These are phyloP conservation scores for Irpex lacteus DNA, from an alignment of 1,284 basidiomycete species.

Conservation along the genomic window DNA sequence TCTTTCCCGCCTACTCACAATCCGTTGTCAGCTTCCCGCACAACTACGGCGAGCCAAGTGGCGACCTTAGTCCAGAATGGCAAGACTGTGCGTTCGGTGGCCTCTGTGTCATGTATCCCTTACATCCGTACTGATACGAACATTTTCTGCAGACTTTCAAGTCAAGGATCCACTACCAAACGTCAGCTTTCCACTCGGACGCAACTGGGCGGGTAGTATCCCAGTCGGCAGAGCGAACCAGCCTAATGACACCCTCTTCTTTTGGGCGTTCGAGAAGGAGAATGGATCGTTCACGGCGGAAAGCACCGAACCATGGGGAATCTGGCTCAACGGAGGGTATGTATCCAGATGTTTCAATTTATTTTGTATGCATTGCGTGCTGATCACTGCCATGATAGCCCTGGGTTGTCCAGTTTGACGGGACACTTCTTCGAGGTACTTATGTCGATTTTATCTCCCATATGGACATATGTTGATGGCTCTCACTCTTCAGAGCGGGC, in stretches of 20 bases:
- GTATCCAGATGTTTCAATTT: conserved; percentile 15
- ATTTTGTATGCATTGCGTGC: too few relatives aligned
- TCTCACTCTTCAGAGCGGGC: conserved; percentile 50
- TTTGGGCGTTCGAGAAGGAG: conserved; percentile 63
- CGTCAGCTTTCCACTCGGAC: conserved; percentile 52
- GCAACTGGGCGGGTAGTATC: conserved; percentile 67
- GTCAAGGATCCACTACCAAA: conserved; percentile 49
- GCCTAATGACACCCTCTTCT: conserved; percentile 71
- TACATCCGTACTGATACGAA: neutral
- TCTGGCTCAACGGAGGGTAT: conserved; percentile 74
- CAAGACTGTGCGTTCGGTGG: neutral
- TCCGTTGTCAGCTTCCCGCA: neutral
- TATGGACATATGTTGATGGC: too few relatives aligned
- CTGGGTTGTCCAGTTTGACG: conserved; percentile 66
- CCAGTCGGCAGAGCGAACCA: conserved; percentile 48
- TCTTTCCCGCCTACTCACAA: neutral
- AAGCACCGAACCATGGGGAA: conserved; percentile 56
- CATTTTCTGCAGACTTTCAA: conserved; percentile 21
- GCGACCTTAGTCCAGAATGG: conserved; percentile 3
- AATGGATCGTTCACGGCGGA: conserved; percentile 54
- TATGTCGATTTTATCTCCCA: too few relatives aligned
- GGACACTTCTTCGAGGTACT: conserved; percentile 49
- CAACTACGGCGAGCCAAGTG: neutral
- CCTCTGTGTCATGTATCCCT: neutral
- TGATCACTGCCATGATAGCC: conserved; percentile 36